A percentile compares a stretch with the other conserved stretches of the same genome.
These are phyloP conservation scores for Pythium aristosporum DNA, from an alignment of 352 stramenopile genomes.

Conservation along the genomic window DNA sequence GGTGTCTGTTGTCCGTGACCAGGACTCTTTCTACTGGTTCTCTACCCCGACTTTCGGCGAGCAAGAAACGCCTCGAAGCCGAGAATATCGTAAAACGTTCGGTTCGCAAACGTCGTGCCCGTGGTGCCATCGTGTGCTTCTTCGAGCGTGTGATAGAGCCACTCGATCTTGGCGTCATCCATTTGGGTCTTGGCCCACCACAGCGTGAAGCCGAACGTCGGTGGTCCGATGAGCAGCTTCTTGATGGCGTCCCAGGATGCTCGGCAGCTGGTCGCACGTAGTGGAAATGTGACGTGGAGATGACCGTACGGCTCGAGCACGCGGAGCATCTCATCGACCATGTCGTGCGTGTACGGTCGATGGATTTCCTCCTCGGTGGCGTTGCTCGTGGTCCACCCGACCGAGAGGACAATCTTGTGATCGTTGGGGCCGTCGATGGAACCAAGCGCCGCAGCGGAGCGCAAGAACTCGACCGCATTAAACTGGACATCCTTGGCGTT, in stretches of 20 bases:
- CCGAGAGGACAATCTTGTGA: conserved; percentile 69
- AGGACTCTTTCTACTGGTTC: too few species aligned
- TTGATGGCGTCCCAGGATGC: conserved; percentile 53
- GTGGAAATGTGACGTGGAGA: conserved; percentile 60
- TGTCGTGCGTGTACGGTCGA: conserved; percentile 47
- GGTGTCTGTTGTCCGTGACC: neutral
- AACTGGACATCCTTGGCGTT: conserved; percentile 41
- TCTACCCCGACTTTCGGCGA: conserved; percentile 13
- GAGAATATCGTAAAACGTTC: conserved; percentile 75
- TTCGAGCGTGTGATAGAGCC: conserved; percentile 61
- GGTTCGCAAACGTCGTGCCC: conserved; percentile 27
- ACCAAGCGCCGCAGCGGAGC: conserved; percentile 35
- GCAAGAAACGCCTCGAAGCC: conserved; percentile 58
- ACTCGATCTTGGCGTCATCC: conserved; percentile 49
- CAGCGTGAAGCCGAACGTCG: conserved; percentile 61
- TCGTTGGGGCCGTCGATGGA: conserved; percentile 31
- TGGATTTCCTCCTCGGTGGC: conserved; percentile 46
- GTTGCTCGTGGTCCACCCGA: conserved; percentile 72
- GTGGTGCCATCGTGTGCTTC: conserved; percentile 7
- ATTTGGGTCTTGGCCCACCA: conserved; percentile 70
- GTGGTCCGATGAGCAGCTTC: conserved; percentile 32
- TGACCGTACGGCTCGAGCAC: conserved; percentile 43
- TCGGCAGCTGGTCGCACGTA: conserved; percentile 58
- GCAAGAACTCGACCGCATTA: conserved; percentile 47
- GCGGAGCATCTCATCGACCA: conserved; percentile 60